Percentiles rank a stretch among this genome's conserved stretches.
phyloP scores from a whole-genome alignment of 306 rosid species.

The Cicer cuneatum region DNA sequence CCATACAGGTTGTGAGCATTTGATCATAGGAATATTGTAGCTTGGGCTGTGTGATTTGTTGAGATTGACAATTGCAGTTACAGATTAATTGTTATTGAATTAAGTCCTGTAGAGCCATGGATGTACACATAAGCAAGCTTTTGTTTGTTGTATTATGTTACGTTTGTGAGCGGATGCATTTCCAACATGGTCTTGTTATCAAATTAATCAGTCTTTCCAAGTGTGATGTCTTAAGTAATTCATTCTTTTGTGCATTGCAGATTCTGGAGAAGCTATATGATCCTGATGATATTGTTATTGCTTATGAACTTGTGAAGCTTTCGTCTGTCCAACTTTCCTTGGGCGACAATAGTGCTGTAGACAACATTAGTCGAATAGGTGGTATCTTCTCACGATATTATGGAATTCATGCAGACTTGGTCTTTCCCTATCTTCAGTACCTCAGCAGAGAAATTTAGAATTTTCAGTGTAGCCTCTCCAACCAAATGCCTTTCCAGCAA shows the following conservation, averaged over 20 bases:
- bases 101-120: conserved; percentile 15
- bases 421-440: conserved; percentile 67
- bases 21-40: conserved; percentile 1
- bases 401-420: conserved; percentile 63
- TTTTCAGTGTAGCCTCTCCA: conserved; percentile 38
- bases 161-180: conserved; percentile 24
- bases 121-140: not conserved
- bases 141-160: conserved; percentile 1
- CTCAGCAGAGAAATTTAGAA: conserved; percentile 52
- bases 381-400: conserved; percentile 68
- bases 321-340: conserved; percentile 74
- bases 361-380: conserved; percentile 56
- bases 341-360: conserved; percentile 53
- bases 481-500: conserved; percentile 35
- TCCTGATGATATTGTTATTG: conserved; percentile 77
- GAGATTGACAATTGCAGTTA: conserved; percentile 7
- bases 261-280: conserved; percentile 78
- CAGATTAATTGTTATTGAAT: conserved; percentile 10
- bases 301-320: conserved; percentile 85
- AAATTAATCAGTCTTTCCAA: conserved; percentile 5
- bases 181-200: conserved; percentile 29
- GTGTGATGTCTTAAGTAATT: conserved; percentile 12
- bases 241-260: conserved; percentile 54
- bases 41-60: conserved; percentile 4
- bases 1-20: not conserved